These are phyloP conservation scores for Anisodus tanguticus DNA, from an alignment of 257 asterid genomes.

Conservation along the genomic window DNA sequence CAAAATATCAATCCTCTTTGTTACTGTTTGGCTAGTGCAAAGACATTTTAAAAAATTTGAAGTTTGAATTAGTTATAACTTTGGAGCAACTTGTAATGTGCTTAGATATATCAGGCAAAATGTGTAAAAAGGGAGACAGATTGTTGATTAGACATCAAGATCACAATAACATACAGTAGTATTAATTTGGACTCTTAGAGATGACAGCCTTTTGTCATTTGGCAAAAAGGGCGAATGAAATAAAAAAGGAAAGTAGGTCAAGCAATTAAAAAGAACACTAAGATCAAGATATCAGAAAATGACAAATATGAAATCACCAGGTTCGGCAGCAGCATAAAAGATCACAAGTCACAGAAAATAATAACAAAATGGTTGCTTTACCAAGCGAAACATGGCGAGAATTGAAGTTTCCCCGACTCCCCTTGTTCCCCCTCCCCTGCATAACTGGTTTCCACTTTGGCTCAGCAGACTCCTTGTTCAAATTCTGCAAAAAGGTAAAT, in stretches of 20 bases:
- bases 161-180: constrained; percentile 4
- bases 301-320: constrained; percentile 14
- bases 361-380: constrained; percentile 36
- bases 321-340: constrained; percentile 8
- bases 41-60: not conserved
- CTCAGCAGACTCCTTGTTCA: constrained; percentile 64
- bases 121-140: not conserved
- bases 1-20: constrained; percentile 5
- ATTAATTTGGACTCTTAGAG: constrained; percentile 3
- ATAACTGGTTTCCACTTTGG: constrained; percentile 67
- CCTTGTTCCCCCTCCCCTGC: constrained; percentile 66
- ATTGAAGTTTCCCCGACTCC: constrained; percentile 62
- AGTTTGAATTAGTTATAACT: constrained; percentile 11
- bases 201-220: not conserved
- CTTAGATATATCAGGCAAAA: not conserved
- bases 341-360: constrained; percentile 13
- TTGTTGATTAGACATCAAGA: constrained; percentile 4
- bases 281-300: constrained; percentile 1
- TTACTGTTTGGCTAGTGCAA: constrained; percentile 2
- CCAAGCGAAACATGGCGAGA: constrained; percentile 61
- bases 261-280: not conserved
- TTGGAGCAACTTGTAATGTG: constrained; percentile 21
- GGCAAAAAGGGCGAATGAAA: not conserved
- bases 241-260: constrained; percentile 13
- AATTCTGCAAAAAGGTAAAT: constrained; percentile 50